Conservation (phyloP, 176 grass and related monocot genomes). For the Aegilops bicornis region DNA sequence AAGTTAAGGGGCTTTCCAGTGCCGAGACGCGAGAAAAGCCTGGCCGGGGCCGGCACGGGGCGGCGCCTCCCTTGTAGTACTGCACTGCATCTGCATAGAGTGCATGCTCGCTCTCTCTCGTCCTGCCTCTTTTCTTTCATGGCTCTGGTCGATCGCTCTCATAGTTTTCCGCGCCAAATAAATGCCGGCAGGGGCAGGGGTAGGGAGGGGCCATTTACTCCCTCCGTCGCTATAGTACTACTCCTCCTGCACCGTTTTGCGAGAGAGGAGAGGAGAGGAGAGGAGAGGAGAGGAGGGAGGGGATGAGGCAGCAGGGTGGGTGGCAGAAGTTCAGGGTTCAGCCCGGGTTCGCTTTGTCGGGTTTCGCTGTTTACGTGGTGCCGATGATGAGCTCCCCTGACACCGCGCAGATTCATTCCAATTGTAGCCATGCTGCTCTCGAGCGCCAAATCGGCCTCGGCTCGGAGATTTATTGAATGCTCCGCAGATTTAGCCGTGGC, state of each 20-base stretch:
- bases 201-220: background rate
- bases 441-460: background rate
- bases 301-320: background rate
- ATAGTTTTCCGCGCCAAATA: background rate
- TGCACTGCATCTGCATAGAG: too few relatives aligned
- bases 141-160: background rate
- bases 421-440: background rate
- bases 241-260: background rate
- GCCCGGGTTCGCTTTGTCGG: background rate
- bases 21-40: slow-evolving; percentile 16
- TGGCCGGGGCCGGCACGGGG: background rate
- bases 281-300: background rate
- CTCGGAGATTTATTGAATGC: background rate
- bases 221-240: too few relatives aligned
- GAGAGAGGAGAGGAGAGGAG: background rate
- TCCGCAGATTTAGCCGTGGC: background rate
- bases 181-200: background rate
- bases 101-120: background rate
- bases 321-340: background rate
- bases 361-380: background rate
- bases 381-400: slow-evolving; percentile 10
- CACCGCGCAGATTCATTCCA: slow-evolving; percentile 2
- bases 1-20: slow-evolving; percentile 73
- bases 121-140: background rate
- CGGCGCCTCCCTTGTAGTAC: too few relatives aligned